Base-by-base conservation (phyloP, 495 filamentous ascomycete species). In the Pyrenopolyporus hunteri region DNA sequence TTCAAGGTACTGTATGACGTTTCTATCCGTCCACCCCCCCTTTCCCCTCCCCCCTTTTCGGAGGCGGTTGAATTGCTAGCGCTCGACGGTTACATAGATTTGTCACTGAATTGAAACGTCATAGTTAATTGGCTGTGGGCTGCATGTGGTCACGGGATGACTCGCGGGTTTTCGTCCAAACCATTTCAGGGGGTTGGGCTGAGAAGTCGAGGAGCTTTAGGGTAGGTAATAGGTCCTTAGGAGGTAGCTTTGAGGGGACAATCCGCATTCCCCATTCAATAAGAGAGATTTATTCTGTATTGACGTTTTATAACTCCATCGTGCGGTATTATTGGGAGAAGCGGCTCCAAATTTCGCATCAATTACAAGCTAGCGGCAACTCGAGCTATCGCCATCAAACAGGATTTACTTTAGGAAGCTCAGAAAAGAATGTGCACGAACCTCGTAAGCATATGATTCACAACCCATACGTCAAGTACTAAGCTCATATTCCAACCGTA, bases 1-100 rank as follows among this genome's bases (percentile, higher is more conserved):
- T n/a, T n/a, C n/a, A n/a, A n/a, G n/a, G n/a, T n/a, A 25, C 13
- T 29, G n/a, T 23, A 32, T 46, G 43, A 46, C 43, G 43, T 46
- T 46, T 29, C 19, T n/a, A 11, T 19, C 13, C 5, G 6, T 3
- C 32, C 11, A 1, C 32, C 32, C 1, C 16, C 32, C 37, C 35
- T 17, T 17, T 9, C 14, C 6, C 22, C 22, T 40, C n/a, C n/a
- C 1, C 4, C 13, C 36, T 16, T 40, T 40, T 13, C 8, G 22
- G 37, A 19, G 31, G 2, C 16, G 17, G 37, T 19, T 40, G 37
- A 40, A 40, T 17, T 36, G n/a, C 32, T 40, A 5, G 37, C 17
- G 37, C 20, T 42, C 37, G 37, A 42, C 16, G 37, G 19, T 20
- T 42, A n/a, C n/a, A n/a, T n/a, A 17, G 23, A 25, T 25, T 46